Evolutionary conservation across 768 basidiomycete species (phyloP), one percentile per base, ranked within the genome.

Genomic region (Russula griseocarnosa): DNA sequence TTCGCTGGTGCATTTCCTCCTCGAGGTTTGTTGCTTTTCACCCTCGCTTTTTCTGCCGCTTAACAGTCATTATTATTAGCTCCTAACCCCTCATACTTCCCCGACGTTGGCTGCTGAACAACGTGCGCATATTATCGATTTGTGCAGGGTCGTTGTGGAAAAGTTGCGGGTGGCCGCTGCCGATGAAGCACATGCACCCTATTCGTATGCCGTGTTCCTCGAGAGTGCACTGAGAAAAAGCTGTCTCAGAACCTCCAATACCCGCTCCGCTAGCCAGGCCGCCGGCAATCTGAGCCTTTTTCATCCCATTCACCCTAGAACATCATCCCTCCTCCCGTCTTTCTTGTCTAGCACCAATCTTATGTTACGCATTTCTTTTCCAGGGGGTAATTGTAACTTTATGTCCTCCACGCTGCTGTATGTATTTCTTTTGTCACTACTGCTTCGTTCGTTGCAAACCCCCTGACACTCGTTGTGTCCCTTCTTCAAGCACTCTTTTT

Each of bases 241-340:
- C 55, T 3, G 26, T 55, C 2, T 18, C n/a, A 1, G 56, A 66
- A 6, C 65, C 61, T 11, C 65, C 61, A 14, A 47, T 49, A 16
- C 62, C 65, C 14, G 44, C 65, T 69, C 24, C 74, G 77, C 16
- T 82, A 79, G 72, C 91, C 86, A 32, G 22, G 22, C 49, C 49
- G 9, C 55, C 36, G 14, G 50, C 13, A 28, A 32, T n/a, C 8
- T 53, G 34, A 61, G 38, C 42, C 22, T 47, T 22, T 20, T 8
- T 26, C 5, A 10, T 10, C 8, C n/a, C 44, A 22, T 46, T 46
- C 44, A 3, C 44, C 5, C 1, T 44, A 44, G 44, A 44, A 4
- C 44, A n/a, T 46, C n/a, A 20, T 47, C 13, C 11, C 10, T 47
- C 46, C 11, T 11, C 11, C 0, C n/a, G 7, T 36, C 22, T 26